Evolutionary conservation across 2,329 filamentous ascomycete genomes (phyloP).

Genomic region (Cladosporium cucumerinum): DNA sequence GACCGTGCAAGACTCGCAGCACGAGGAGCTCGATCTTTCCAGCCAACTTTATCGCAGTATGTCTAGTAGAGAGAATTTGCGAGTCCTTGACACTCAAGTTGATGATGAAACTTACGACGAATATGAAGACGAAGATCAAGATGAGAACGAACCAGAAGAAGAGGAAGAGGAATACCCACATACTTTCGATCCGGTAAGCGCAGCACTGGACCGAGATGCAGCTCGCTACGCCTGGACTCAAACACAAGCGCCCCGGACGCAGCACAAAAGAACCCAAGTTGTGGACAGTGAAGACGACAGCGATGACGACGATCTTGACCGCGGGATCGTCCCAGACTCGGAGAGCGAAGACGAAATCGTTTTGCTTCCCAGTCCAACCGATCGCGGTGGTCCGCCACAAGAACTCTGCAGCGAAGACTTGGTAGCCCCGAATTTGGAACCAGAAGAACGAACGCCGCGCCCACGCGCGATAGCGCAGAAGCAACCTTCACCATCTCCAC

Average conservation of each 20-base stretch:
- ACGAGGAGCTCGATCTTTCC: constrained; percentile 20
- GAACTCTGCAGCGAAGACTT: constrained; percentile 9
- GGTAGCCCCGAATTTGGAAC: not conserved
- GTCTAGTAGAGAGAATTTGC: constrained; percentile 6
- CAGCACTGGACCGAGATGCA: constrained; percentile 27
- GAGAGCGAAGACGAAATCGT: constrained; percentile 18
- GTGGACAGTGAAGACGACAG: constrained; percentile 12
- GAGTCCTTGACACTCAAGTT: constrained; percentile 3
- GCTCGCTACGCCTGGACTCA: constrained; percentile 22
- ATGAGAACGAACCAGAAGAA: constrained; percentile 3
- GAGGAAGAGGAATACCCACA: constrained; percentile 12
- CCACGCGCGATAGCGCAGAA: not conserved
- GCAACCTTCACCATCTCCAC: constrained; percentile 4
- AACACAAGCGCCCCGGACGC: constrained; percentile 15
- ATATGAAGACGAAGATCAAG: constrained; percentile 8
- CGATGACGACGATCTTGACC: constrained; percentile 16
- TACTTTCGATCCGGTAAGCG: constrained; percentile 25
- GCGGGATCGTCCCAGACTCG: constrained; percentile 10
- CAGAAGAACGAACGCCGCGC: not conserved
- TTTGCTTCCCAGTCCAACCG: not conserved
- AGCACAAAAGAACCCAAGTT: not conserved
- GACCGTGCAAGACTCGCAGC: constrained; percentile 24
- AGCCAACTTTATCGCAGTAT: constrained; percentile 13
- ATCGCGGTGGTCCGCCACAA: not conserved
- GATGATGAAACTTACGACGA: constrained; percentile 16